These are phyloP conservation scores for Cornus florida DNA, from an alignment of 148 eudicot species.

Conservation along the genomic window DNA sequence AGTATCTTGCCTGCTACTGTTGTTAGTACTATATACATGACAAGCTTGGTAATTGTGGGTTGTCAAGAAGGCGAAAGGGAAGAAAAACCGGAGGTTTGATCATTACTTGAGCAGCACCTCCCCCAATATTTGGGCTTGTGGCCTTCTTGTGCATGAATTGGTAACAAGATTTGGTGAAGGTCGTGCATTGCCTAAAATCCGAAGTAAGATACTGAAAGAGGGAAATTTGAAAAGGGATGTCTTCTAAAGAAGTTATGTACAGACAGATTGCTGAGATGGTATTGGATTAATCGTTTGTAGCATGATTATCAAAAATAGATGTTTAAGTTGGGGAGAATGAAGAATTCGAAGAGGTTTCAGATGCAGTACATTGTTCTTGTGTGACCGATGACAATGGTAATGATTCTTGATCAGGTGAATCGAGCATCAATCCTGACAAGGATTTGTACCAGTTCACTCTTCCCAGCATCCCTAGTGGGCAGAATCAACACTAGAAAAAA, in stretches of 20 bases:
- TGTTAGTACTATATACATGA: conserved; percentile 11
- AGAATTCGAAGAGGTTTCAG: conserved; percentile 32
- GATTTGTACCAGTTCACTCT: background rate
- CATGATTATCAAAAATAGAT: no score
- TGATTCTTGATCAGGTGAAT: conserved; percentile 21
- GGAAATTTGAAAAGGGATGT: conserved; percentile 18
- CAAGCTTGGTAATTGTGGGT: conserved; percentile 41
- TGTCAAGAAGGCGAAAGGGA: conserved; percentile 28
- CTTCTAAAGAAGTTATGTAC: conserved; percentile 26
- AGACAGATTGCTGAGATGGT: conserved; percentile 45
- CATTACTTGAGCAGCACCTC: conserved; percentile 38
- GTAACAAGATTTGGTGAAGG: conserved; percentile 39
- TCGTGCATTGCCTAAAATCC: background rate
- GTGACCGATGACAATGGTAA: conserved; percentile 7
- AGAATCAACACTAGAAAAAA: no score
- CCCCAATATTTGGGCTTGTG: conserved; percentile 52
- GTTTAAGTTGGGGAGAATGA: no score
- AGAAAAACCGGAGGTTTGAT: conserved; percentile 24
- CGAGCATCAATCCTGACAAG: conserved; percentile 9
- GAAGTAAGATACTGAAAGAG: no score
- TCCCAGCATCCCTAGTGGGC: no score
- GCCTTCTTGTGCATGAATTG: conserved; percentile 49
- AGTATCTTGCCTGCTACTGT: conserved; percentile 27
- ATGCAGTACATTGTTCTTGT: background rate
- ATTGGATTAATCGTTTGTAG: conserved; percentile 39